Evolutionary conservation across 306 rosid genomes (phyloP).

Genomic region (Dryas octopetala): DNA sequence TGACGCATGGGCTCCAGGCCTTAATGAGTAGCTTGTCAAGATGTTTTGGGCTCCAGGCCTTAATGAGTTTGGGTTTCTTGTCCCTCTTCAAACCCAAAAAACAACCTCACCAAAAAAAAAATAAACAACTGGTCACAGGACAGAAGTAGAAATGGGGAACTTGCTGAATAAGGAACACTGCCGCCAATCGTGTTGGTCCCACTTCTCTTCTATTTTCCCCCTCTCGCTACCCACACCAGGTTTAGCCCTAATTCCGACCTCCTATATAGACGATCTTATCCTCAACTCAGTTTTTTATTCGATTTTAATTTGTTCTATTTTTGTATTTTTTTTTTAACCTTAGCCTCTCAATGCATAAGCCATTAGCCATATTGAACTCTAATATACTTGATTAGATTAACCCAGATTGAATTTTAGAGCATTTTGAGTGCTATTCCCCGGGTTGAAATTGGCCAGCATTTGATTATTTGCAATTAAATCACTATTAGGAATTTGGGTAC

Average conservation of each 20-base stretch:
- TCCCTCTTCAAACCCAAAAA: too few relatives aligned
- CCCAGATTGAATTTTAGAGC: not conserved
- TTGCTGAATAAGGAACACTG: conserved; percentile 43
- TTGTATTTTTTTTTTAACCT: too few relatives aligned
- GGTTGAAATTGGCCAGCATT: not conserved
- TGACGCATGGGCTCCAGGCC: too few relatives aligned
- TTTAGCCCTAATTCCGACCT: not conserved
- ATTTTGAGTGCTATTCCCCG: not conserved
- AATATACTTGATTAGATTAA: not conserved
- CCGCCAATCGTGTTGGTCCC: conserved; percentile 88
- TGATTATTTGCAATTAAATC: too few relatives aligned
- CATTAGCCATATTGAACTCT: not conserved
- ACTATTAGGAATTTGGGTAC: too few relatives aligned
- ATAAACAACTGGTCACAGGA: too few relatives aligned
- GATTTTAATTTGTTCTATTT: too few relatives aligned
- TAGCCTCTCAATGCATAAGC: not conserved
- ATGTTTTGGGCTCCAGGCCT: too few relatives aligned
- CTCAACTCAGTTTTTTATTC: too few relatives aligned
- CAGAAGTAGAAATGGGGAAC: conserved; percentile 46
- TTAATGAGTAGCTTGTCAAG: too few relatives aligned
- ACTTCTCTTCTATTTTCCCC: conserved; percentile 90
- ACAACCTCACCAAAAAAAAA: too few relatives aligned
- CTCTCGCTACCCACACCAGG: conserved; percentile 79
- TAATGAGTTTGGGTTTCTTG: too few relatives aligned
- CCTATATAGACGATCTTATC: not conserved